Base-by-base conservation (phyloP, 495 filamentous ascomycete genomes). In the Penicillium dipodomyicola region DNA sequence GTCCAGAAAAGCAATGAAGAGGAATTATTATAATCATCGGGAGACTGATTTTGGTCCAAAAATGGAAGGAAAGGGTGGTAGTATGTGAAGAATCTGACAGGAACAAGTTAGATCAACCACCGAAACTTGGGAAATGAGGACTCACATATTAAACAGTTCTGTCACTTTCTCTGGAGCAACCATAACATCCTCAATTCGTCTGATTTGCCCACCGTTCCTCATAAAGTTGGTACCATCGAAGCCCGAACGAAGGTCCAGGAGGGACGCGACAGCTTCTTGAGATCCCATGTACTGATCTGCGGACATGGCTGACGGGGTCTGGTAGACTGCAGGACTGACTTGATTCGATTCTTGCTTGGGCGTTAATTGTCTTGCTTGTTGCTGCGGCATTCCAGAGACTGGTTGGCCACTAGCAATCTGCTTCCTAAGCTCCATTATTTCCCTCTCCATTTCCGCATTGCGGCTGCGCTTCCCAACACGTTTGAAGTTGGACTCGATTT, bases 401-500 rank as follows among this genome's bases (percentile, higher is more conserved):
- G 42, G 52, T 58, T 57, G 58, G 14, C 49, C 52, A 10, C 49
- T 58, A 20, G 87, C 86, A 61, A 91, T 85, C 75, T 91, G 86
- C 73, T 87, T 89, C 67, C 79, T 70, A 39, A 85, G 67, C 60
- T 84, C 79, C 35, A 82, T 77, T 23, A 84, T 81, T 65, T 86
- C 82, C 45, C 77, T 67, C 65, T 94, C 91, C 91, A 96, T 95
- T 71, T 96, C 92, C 45, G 90, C 90, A 72, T 96, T 91, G 64
- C 89, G 89, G 56, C 84, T 90, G 47, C 92, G 85, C 78, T 97
- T 97, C 50, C 90, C 92, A 33, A 96, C 80, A 49, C 92, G 88
- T 74, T 94, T 95, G 76, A 97, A 97, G 66, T 92, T 92, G 58
- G 88, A 89, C 69, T 96, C 90, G 68, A 97, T 96, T 64, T 91